A percentile compares a stretch with the other conserved stretches of the same genome.
phyloP scores from a whole-genome alignment of 139 green algal species.

The Parachlorella kessleri region DNA sequence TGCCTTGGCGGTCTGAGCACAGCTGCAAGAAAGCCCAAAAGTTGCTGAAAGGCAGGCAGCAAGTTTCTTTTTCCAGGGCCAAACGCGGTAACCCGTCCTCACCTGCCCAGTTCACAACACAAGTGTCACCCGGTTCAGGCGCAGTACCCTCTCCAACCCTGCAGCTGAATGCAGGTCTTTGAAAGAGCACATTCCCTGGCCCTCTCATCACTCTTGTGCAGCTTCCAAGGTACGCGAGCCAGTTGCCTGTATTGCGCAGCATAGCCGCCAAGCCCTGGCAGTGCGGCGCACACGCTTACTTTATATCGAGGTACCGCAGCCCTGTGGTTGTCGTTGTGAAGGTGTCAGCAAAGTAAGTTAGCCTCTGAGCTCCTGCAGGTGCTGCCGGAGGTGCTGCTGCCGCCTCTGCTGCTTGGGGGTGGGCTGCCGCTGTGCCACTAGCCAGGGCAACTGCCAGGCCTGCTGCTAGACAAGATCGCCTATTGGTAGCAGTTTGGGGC shows the following conservation, averaged over 20 bases:
- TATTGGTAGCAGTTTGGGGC: no score
- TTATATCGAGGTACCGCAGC: constrained; percentile 30
- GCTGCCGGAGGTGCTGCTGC: not conserved
- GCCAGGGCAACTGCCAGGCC: no score
- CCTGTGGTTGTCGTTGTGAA: constrained; percentile 21
- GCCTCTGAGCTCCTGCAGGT: constrained; percentile 10
- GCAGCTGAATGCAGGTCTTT: not conserved
- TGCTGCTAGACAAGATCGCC: no score
- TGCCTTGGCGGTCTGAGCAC: no score
- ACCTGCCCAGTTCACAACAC: constrained; percentile 66
- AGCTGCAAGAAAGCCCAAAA: no score
- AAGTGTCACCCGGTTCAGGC: constrained; percentile 31
- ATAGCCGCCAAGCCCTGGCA: no score
- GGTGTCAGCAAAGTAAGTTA: constrained; percentile 31
- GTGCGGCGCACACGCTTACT: not conserved
- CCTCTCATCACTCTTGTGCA: no score
- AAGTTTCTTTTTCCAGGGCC: no score
- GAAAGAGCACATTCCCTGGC: not conserved
- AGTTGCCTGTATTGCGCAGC: no score
- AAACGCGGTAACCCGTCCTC: not conserved
- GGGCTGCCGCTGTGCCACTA: no score
- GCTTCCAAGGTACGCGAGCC: no score
- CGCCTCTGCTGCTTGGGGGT: not conserved
- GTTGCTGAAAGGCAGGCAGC: no score
- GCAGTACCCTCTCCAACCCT: constrained; percentile 12